These are phyloP conservation scores for Xylaria sp. DNA, from an alignment of 2,329 filamentous ascomycete species.

Conservation along the genomic window DNA sequence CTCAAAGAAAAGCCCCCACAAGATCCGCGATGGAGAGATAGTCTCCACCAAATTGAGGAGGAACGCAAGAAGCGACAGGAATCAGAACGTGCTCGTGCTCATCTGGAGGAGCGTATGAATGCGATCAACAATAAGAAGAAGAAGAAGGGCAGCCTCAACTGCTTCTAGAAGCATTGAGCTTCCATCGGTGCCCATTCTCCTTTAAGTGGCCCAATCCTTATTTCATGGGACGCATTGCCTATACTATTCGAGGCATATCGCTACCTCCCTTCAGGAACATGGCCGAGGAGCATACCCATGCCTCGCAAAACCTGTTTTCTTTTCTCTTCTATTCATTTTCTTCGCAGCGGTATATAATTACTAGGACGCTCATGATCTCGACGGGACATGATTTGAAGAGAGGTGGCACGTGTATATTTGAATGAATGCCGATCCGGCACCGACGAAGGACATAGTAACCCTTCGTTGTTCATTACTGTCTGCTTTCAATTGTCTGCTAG, in stretches of 20 bases:
- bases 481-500: constrained; percentile 28
- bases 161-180: constrained; percentile 74
- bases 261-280: not conserved
- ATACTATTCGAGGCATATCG: not conserved
- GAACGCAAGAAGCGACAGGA: constrained; percentile 92
- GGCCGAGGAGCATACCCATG: not conserved
- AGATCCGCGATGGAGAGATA: constrained; percentile 67
- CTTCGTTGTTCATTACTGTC: constrained; percentile 29
- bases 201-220: constrained; percentile 18
- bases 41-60: constrained; percentile 92
- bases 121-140: constrained; percentile 93
- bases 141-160: constrained; percentile 95
- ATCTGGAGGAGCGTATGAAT: constrained; percentile 95
- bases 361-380: constrained; percentile 42
- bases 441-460: constrained; percentile 19
- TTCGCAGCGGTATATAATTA: constrained; percentile 37
- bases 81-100: constrained; percentile 86
- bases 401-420: constrained; percentile 44
- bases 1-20: constrained; percentile 65
- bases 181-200: constrained; percentile 32
- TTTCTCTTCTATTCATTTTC: constrained; percentile 35
- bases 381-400: constrained; percentile 47
- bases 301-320: constrained; percentile 27
- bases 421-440: constrained; percentile 32
- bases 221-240: not conserved